Conservation (phyloP, 768 basidiomycete species). For the Sporobolomyces roseus region DNA sequence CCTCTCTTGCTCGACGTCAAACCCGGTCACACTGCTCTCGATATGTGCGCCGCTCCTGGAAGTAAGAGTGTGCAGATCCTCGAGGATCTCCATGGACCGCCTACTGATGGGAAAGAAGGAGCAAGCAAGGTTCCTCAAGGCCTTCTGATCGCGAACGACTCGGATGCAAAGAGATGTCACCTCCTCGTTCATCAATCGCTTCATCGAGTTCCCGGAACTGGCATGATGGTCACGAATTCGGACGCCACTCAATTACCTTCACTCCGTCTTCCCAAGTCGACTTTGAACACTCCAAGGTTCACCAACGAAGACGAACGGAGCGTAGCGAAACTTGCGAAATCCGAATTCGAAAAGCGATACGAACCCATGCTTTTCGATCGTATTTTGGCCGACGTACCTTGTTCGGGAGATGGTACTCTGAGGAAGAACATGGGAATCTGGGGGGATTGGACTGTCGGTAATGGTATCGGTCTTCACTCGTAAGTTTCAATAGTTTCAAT, state of each 20-base stretch:
- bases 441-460: slow-evolving; percentile 81
- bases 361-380: slow-evolving; percentile 76
- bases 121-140: slow-evolving; percentile 65
- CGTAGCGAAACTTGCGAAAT: not conserved
- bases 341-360: slow-evolving; percentile 48
- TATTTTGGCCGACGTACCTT: slow-evolving; percentile 94
- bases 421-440: slow-evolving; percentile 93
- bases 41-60: slow-evolving; percentile 98
- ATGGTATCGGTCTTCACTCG: slow-evolving; percentile 88
- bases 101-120: slow-evolving; percentile 48
- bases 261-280: slow-evolving; percentile 24
- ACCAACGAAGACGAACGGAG: slow-evolving; percentile 25
- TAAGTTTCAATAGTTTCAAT: no score
- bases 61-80: slow-evolving; percentile 98
- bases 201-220: slow-evolving; percentile 81
- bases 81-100: slow-evolving; percentile 83
- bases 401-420: slow-evolving; percentile 93
- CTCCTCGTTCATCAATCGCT: slow-evolving; percentile 92
- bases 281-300: not conserved
- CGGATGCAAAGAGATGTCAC: slow-evolving; percentile 87
- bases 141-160: slow-evolving; percentile 90
- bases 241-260: slow-evolving; percentile 81
- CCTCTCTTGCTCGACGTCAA: slow-evolving; percentile 91
- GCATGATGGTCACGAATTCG: slow-evolving; percentile 90
- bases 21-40: slow-evolving; percentile 85